Conservation (phyloP, 75 land plant genomes). For the Adiantum capillusveneris region DNA sequence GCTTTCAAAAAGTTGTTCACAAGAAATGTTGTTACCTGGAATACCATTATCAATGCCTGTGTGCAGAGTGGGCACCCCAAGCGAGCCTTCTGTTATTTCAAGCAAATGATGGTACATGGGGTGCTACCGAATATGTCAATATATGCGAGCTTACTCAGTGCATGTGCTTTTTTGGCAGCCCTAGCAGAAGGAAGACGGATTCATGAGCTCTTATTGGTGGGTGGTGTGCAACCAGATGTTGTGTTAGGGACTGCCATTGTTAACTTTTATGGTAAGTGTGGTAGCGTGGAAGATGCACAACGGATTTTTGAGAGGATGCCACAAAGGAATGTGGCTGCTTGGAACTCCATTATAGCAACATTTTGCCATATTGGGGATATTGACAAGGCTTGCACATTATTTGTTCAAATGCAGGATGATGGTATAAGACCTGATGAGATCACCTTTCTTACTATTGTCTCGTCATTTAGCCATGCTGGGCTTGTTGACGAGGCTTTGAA, state of each 20-base stretch:
- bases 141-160: conserved; percentile 21
- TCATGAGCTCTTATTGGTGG: conserved; percentile 5
- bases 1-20: conserved; percentile 20
- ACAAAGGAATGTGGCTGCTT: conserved; percentile 18
- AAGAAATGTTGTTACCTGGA: conserved; percentile 40
- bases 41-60: conserved; percentile 29
- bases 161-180: conserved; percentile 23
- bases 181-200: conserved; percentile 12
- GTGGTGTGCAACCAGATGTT: conserved; percentile 2
- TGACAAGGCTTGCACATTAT: conserved; percentile 12
- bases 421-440: conserved; percentile 28
- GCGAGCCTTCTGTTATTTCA: conserved; percentile 20
- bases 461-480: conserved; percentile 36
- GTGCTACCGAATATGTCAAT: conserved; percentile 24
- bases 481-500: conserved; percentile 31
- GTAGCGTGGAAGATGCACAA: conserved; percentile 19
- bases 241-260: conserved; percentile 21
- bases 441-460: conserved; percentile 23
- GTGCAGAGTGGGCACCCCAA: conserved; percentile 19
- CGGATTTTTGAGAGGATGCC: conserved; percentile 15
- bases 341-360: conserved; percentile 30
- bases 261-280: conserved; percentile 41
- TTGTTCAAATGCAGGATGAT: conserved; percentile 17
- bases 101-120: conserved; percentile 23
- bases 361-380: conserved; percentile 20